These are phyloP conservation scores for Trichothecium roseum DNA, from an alignment of 2,329 filamentous ascomycete species.

Conservation along the genomic window DNA sequence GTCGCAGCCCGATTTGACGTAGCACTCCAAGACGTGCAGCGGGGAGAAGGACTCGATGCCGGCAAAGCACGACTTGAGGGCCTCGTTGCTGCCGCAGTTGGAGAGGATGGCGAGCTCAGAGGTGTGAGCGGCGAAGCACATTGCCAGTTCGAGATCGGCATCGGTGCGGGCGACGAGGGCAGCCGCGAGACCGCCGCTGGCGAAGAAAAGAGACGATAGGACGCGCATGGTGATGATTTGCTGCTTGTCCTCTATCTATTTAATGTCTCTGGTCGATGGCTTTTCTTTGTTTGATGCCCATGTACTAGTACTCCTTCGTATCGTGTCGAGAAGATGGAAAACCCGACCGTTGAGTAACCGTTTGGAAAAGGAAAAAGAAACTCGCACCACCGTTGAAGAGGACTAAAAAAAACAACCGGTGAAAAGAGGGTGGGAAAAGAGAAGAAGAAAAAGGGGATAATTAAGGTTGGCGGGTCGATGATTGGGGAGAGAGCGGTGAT, in stretches of 20 bases:
- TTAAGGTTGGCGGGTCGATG: neutral
- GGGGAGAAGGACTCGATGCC: slow-evolving; percentile 18
- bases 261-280: neutral
- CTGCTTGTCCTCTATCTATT: neutral
- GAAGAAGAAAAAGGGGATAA: neutral
- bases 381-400: neutral
- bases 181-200: slow-evolving; percentile 19
- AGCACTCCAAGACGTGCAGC: slow-evolving; percentile 26
- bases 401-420: neutral
- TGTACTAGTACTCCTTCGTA: too few species aligned
- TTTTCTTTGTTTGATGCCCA: neutral
- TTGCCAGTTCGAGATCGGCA: slow-evolving; percentile 9
- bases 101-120: slow-evolving; percentile 26
- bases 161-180: slow-evolving; percentile 15
- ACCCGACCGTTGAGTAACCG: neutral
- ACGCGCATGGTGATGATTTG: slow-evolving; percentile 15
- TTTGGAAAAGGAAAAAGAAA: neutral
- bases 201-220: slow-evolving; percentile 21
- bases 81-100: slow-evolving; percentile 31
- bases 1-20: slow-evolving; percentile 23
- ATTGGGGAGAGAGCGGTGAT: neutral
- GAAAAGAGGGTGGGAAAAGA: neutral
- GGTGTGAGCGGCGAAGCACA: slow-evolving; percentile 28
- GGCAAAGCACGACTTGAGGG: slow-evolving; percentile 32
- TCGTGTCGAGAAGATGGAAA: neutral